Percentiles rank a stretch among this genome's conserved stretches.
Evolutionary conservation across 1,284 basidiomycete species (phyloP).

Genomic region (Malassezia restricta): DNA sequence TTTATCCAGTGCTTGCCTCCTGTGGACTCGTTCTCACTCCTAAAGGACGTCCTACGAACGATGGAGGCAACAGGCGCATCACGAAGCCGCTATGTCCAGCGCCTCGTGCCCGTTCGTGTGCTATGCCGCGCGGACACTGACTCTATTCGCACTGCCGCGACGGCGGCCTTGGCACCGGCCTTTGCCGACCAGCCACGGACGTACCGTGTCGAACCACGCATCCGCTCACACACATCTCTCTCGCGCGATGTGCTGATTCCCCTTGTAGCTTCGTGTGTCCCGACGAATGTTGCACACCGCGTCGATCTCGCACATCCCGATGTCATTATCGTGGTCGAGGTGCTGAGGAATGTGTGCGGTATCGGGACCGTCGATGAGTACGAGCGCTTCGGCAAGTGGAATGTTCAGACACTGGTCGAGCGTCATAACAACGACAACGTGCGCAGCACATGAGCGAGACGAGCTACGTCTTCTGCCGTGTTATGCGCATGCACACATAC

Average conservation of each 20-base stretch:
- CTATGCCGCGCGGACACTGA: conserved; percentile 8
- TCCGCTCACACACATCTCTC: conserved; percentile 26
- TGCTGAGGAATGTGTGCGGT: conserved; percentile 30
- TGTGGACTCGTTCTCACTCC: conserved; percentile 6
- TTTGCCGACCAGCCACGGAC: conserved; percentile 2
- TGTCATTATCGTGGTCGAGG: conserved; percentile 29
- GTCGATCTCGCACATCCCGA: conserved; percentile 27
- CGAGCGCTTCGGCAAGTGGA: conserved; percentile 24
- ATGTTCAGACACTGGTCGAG: conserved; percentile 22
- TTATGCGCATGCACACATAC: conserved; percentile 72
- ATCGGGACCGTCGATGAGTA: conserved; percentile 25
- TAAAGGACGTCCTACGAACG: conserved; percentile 18
- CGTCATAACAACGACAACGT: conserved; percentile 1
- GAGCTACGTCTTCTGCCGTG: conserved; percentile 55
- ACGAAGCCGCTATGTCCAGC: conserved; percentile 17
- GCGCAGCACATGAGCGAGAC: conserved; percentile 20
- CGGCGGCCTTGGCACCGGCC: background rate
- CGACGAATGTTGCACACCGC: conserved; percentile 16
- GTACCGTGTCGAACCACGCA: conserved; percentile 36
- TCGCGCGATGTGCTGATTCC: conserved; percentile 28
- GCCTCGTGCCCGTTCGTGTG: conserved; percentile 3
- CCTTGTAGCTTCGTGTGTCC: conserved; percentile 22
- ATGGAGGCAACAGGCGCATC: conserved; percentile 26
- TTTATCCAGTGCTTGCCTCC: conserved; percentile 17
- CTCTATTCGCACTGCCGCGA: conserved; percentile 3